These are phyloP conservation scores for Kluyveromyces dobzhanskii DNA, from an alignment of 805 yeast species.

Conservation along the genomic window DNA sequence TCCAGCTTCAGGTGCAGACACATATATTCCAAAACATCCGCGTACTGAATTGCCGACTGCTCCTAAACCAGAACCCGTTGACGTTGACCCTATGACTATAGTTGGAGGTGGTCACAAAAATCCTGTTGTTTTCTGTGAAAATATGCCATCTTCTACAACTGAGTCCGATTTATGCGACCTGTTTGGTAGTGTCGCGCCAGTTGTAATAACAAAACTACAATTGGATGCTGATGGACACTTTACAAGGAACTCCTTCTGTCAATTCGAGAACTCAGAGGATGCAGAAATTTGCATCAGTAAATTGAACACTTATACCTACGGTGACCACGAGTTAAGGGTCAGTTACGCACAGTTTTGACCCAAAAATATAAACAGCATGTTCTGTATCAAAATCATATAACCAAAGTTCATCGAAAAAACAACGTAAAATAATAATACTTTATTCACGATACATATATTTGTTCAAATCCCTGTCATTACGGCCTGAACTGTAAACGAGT, in stretches of 20 bases:
- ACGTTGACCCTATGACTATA: slow-evolving; percentile 28
- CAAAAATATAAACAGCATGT: background rate
- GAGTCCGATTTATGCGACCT: slow-evolving; percentile 76
- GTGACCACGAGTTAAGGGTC: slow-evolving; percentile 64
- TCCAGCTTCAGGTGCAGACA: background rate
- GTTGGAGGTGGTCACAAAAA: slow-evolving; percentile 53
- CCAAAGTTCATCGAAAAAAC: background rate
- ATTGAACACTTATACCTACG: slow-evolving; percentile 74
- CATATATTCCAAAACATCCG: slow-evolving; percentile 3
- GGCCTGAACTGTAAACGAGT: slow-evolving; percentile 12
- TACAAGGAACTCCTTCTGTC: slow-evolving; percentile 79
- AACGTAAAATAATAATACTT: background rate
- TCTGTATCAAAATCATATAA: background rate
- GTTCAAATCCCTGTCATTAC: no score
- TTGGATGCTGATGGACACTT: slow-evolving; percentile 54
- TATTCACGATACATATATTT: no score
- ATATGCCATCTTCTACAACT: slow-evolving; percentile 86
- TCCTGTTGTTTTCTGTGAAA: slow-evolving; percentile 56
- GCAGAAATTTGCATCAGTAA: slow-evolving; percentile 71
- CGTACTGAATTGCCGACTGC: background rate
- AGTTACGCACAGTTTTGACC: slow-evolving; percentile 47
- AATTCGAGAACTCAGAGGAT: slow-evolving; percentile 53
- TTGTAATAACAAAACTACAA: slow-evolving; percentile 69
- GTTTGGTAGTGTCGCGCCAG: slow-evolving; percentile 76
- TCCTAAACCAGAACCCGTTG: background rate